Evolutionary conservation across 164 flowering plant species (phyloP).

Genomic region (Litsea cubeba): DNA sequence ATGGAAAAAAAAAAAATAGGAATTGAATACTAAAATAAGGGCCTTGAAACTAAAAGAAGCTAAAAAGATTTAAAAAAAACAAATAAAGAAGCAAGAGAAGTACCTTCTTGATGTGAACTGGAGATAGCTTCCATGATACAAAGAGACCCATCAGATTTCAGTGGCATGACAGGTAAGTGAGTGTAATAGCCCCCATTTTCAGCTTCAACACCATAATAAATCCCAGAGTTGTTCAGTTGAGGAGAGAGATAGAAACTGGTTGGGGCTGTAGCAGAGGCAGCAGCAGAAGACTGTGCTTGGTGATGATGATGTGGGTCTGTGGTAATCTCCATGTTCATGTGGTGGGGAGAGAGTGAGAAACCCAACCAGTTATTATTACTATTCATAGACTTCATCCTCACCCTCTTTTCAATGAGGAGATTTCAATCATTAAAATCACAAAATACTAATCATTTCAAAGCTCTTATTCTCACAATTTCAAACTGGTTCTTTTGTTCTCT

Average conservation of each 20-base stretch:
- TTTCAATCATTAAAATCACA: constrained; percentile 58
- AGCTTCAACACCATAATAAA: constrained; percentile 36
- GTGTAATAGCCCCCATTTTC: constrained; percentile 42
- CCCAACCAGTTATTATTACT: constrained; percentile 67
- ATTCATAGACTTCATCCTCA: constrained; percentile 60
- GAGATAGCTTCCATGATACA: constrained; percentile 73
- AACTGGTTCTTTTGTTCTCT: constrained; percentile 33
- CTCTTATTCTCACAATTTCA: constrained; percentile 4
- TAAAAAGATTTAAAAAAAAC: background rate
- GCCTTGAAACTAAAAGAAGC: background rate
- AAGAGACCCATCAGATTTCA: constrained; percentile 88
- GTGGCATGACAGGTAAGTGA: constrained; percentile 65
- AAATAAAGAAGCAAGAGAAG: background rate
- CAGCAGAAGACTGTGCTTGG: constrained; percentile 5
- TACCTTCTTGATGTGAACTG: constrained; percentile 60
- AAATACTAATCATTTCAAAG: constrained; percentile 36
- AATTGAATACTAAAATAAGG: background rate
- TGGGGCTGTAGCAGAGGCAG: constrained; percentile 33
- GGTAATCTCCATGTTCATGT: constrained; percentile 60
- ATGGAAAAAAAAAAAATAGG: constrained; percentile 1
- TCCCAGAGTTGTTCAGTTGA: constrained; percentile 29
- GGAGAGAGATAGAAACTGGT: constrained; percentile 40
- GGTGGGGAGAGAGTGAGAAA: constrained; percentile 81
- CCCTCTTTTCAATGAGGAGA: constrained; percentile 7
- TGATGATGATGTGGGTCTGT: constrained; percentile 27